These are phyloP conservation scores for Termitomyces sp. DNA, from an alignment of 768 basidiomycete genomes.

Conservation along the genomic window DNA sequence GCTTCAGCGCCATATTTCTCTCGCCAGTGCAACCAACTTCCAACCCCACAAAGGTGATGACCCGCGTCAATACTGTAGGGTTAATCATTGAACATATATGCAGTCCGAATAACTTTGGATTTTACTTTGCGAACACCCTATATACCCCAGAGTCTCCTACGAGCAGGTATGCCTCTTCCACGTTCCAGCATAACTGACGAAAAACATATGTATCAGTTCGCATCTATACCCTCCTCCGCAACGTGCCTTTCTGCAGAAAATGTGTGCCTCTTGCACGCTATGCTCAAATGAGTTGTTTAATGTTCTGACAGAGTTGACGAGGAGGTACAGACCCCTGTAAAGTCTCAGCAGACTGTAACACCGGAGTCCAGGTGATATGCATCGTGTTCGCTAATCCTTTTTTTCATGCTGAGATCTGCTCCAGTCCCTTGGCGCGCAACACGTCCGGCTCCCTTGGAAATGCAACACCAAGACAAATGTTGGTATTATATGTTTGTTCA, in stretches of 20 bases:
- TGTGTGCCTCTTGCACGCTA: conserved; percentile 3
- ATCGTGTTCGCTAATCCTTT: neutral
- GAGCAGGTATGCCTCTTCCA: conserved; percentile 13
- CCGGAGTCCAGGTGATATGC: conserved; percentile 39
- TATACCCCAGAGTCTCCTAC: conserved; percentile 23
- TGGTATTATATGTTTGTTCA: neutral
- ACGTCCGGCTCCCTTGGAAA: conserved; percentile 17
- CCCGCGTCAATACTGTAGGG: neutral
- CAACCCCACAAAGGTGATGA: conserved; percentile 26
- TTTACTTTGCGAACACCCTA: conserved; percentile 15
- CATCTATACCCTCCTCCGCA: conserved; percentile 10
- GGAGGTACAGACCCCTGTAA: conserved; percentile 13
- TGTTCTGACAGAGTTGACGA: conserved; percentile 14
- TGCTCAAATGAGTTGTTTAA: neutral
- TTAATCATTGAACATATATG: neutral
- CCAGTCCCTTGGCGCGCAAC: conserved; percentile 16
- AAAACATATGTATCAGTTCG: neutral
- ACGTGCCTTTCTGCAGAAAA: conserved; percentile 10
- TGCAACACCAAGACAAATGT: conserved; percentile 26
- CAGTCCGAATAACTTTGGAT: conserved; percentile 24
- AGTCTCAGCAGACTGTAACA: conserved; percentile 34
- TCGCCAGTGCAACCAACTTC: conserved; percentile 25
- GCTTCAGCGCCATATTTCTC: conserved; percentile 15
- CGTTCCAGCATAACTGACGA: neutral
- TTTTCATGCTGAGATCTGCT: neutral